Evolutionary conservation across 1,139 yeast genomes (phyloP).

Genomic region (Pichia sp.): DNA sequence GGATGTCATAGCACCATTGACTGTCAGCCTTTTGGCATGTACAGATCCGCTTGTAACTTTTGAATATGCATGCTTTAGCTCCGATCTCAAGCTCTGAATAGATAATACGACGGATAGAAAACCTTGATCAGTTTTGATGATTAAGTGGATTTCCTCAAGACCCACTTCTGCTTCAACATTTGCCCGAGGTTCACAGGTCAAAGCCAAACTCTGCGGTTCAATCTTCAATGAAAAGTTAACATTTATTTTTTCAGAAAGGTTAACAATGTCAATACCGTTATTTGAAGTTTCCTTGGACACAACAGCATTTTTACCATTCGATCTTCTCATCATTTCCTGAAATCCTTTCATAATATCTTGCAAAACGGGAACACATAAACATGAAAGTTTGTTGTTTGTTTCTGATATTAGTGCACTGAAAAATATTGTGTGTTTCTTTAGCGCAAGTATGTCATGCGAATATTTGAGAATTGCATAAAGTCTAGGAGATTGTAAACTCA

Average conservation of each 20-base stretch:
- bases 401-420: conserved; percentile 61
- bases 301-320: conserved; percentile 7
- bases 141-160: conserved; percentile 57
- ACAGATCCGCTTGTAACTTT: conserved; percentile 82
- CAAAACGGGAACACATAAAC: conserved; percentile 77
- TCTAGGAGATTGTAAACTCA: conserved; percentile 74
- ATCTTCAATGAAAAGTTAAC: conserved; percentile 60
- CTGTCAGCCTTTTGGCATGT: conserved; percentile 46
- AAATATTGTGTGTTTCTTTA: conserved; percentile 43
- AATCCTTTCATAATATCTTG: conserved; percentile 51
- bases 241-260: conserved; percentile 40
- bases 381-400: conserved; percentile 64
- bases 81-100: conserved; percentile 54
- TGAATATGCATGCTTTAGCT: conserved; percentile 85
- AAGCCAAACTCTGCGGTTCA: conserved; percentile 66
- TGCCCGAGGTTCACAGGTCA: conserved; percentile 92
- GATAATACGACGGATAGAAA: conserved; percentile 42
- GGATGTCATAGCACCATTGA: conserved; percentile 40
- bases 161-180: conserved; percentile 85
- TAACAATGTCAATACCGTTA: conserved; percentile 24
- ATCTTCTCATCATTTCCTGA: conserved; percentile 26
- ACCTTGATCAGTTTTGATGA: conserved; percentile 51
- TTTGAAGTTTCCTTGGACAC: neutral
- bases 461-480: conserved; percentile 54
- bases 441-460: conserved; percentile 24